Base-by-base conservation (phyloP, 176 grass and related monocot genomes). In the Puya raimondii region DNA sequence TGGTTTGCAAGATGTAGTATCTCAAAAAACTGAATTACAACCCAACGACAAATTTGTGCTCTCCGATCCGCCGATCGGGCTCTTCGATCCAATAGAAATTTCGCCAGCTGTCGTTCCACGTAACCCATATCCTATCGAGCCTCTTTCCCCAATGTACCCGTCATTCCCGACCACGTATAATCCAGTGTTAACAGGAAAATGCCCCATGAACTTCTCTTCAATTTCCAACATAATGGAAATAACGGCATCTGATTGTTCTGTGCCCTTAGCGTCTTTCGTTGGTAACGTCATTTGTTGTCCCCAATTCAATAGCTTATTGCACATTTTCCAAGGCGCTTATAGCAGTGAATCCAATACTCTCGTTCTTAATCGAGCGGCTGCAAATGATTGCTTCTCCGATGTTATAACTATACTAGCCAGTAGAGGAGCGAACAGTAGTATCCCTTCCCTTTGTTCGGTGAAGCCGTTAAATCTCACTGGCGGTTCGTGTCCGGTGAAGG, bases 201-300 rank as follows among this genome's bases (percentile, higher is more conserved):
- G 93, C 67, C 81, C 85, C 42, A 86, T 88, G 52, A 97, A 97
- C 78, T 97, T 97, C 63, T 92, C 93, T 21, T 70, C 77, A 13
- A 76, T 92, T 25, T 88, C 84, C 72, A 49, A 82, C 72, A 68
- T 92, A 17, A 77, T 92, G 57, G 86, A 90, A 65, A 97, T 82
- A 67, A 97, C 93, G 9, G 89, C 93, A 26, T 97, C 23, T 50
- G 93, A 97, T 72, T 97, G 93, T 79, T 92, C 86, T 16, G 73
- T 86, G 69, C 89, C 93, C 64, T 85, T 97, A 64, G 89, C 93
- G 26, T 73, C 88, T 57, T 79, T 97, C 74, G 89, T 97, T 72
- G 89, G 84, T 2, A 81, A 92, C 80, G 93, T 92, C 70, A 97
- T 97, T 80, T 97, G 93, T 81, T 97, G 93, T 65, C 93, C 93